These are phyloP conservation scores for Pseudocercospora crystallina DNA, from an alignment of 2,329 filamentous ascomycete genomes.

Conservation along the genomic window DNA sequence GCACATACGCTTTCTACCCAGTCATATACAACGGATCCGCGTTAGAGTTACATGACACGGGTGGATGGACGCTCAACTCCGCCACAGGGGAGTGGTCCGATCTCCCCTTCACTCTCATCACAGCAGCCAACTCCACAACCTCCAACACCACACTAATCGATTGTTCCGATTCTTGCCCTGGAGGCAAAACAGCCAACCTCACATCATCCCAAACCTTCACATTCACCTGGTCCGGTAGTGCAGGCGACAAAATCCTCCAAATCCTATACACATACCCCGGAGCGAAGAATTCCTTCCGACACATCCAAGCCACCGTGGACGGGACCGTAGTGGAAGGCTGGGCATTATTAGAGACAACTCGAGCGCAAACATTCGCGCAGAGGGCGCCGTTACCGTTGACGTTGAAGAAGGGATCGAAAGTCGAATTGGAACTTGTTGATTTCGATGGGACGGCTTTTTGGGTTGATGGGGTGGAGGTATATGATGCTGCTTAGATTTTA, in stretches of 20 bases:
- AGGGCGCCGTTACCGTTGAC: slow-evolving; percentile 24
- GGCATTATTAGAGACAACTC: slow-evolving; percentile 25
- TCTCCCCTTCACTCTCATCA: slow-evolving; percentile 22
- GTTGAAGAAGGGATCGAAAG: slow-evolving; percentile 20
- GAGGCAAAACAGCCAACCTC: slow-evolving; percentile 25
- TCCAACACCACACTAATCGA: slow-evolving; percentile 13
- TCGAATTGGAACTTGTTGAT: slow-evolving; percentile 24
- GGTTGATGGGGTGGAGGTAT: slow-evolving; percentile 26
- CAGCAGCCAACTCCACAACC: slow-evolving; percentile 23
- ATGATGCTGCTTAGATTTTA: slow-evolving; percentile 16
- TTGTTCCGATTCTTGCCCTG: slow-evolving; percentile 22
- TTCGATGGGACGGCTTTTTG: slow-evolving; percentile 20
- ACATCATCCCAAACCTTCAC: slow-evolving; percentile 21
- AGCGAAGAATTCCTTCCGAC: slow-evolving; percentile 26
- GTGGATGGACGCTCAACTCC: slow-evolving; percentile 28
- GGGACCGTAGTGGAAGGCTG: slow-evolving; percentile 16
- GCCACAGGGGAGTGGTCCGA: slow-evolving; percentile 26
- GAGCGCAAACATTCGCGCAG: slow-evolving; percentile 22
- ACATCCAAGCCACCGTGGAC: slow-evolving; percentile 23
- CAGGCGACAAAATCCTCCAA: slow-evolving; percentile 23
- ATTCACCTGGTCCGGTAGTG: slow-evolving; percentile 23
- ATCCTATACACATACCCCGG: slow-evolving; percentile 28
- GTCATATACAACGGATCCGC: slow-evolving; percentile 22
- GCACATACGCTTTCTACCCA: slow-evolving; percentile 29
- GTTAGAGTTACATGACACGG: slow-evolving; percentile 24